These are phyloP conservation scores for Colletotrichum gloeosporioides DNA, from an alignment of 2,329 filamentous ascomycete genomes.

Conservation along the genomic window DNA sequence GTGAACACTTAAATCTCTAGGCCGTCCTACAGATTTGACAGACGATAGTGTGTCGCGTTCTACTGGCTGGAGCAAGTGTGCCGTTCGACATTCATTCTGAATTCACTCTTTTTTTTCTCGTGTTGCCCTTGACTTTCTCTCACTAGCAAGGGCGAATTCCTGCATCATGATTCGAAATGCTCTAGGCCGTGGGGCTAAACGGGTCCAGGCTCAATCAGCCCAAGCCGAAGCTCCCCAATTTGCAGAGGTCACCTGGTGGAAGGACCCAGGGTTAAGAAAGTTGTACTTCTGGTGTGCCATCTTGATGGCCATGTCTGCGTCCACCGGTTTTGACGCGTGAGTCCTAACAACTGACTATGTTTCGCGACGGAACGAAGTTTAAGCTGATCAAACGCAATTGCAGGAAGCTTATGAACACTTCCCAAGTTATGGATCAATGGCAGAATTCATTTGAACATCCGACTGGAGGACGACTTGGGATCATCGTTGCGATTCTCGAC, in stretches of 20 bases:
- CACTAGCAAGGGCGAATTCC: neutral
- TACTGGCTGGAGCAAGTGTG: neutral
- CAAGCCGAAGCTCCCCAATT: constrained; percentile 53
- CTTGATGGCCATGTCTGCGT: constrained; percentile 63
- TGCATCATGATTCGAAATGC: neutral
- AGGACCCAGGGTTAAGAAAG: constrained; percentile 59
- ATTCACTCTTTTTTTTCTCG: neutral
- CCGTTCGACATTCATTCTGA: neutral
- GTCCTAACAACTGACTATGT: neutral
- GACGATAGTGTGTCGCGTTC: neutral
- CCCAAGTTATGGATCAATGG: constrained; percentile 59
- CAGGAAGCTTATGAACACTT: constrained; percentile 61
- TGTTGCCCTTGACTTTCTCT: neutral
- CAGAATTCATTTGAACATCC: constrained; percentile 47
- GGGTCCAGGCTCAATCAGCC: constrained; percentile 24
- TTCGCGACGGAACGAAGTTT: neutral
- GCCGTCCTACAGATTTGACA: neutral
- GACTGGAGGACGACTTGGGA: constrained; percentile 46
- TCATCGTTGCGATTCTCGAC: constrained; percentile 56
- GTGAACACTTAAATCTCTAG: neutral
- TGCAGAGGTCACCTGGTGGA: constrained; percentile 59
- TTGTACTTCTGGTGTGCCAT: constrained; percentile 59
- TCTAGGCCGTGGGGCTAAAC: neutral
- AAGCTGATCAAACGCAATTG: neutral
- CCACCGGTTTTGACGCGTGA: constrained; percentile 61